Conservation (phyloP, 257 asterid genomes). For the Scutellaria baicalensis region DNA sequence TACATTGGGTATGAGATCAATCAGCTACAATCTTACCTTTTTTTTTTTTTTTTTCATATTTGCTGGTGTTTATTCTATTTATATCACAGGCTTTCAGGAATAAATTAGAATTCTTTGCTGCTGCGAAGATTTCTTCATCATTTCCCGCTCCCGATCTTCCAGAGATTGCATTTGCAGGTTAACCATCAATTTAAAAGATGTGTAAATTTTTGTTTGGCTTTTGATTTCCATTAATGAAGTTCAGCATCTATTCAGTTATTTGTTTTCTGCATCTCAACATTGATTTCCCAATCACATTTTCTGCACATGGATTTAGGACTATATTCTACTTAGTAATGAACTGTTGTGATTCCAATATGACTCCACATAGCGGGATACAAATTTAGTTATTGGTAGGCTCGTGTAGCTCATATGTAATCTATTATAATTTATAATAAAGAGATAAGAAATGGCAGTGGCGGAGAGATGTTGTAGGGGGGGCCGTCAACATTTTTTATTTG, state of each 20-base stretch:
- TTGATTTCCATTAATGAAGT: not conserved
- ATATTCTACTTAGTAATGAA: not conserved
- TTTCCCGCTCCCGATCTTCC: slow-evolving; percentile 89
- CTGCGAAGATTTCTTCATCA: slow-evolving; percentile 92
- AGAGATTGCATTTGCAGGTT: slow-evolving; percentile 99
- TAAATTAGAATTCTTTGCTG: slow-evolving; percentile 81
- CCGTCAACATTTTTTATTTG: too few species aligned
- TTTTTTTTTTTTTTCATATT: not conserved
- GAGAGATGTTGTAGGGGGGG: not conserved
- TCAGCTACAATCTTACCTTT: not conserved
- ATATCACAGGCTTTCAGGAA: slow-evolving; percentile 75
- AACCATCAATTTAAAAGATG: not conserved
- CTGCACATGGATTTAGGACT: not conserved
- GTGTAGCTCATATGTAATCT: not conserved
- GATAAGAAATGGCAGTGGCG: not conserved
- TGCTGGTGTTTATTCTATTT: slow-evolving; percentile 12
- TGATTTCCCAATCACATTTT: not conserved
- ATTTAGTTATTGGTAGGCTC: not conserved
- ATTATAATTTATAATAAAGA: not conserved
- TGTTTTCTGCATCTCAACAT: not conserved
- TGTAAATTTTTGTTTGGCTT: not conserved
- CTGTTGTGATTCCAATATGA: not conserved
- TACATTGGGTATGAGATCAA: slow-evolving; percentile 12
- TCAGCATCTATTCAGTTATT: not conserved
- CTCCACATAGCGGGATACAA: not conserved